Evolutionary conservation across 2,329 filamentous ascomycete species (phyloP).

Genomic region (Xylariaceae sp.): DNA sequence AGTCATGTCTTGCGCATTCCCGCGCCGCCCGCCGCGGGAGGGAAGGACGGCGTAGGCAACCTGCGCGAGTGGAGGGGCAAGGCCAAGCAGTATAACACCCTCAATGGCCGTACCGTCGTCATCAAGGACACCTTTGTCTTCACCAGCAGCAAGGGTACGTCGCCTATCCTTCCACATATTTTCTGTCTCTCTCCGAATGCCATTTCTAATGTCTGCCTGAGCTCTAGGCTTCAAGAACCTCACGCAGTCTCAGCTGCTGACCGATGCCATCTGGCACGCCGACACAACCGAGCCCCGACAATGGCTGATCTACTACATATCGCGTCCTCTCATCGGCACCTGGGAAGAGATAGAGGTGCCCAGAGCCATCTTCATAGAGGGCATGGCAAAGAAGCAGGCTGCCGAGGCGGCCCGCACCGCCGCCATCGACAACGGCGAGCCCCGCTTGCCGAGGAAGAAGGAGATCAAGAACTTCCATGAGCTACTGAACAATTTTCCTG

Average conservation of each 20-base stretch:
- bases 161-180: neutral
- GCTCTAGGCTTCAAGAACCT: conserved; percentile 79
- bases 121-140: conserved; percentile 92
- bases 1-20: conserved; percentile 94
- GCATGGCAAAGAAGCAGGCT: conserved; percentile 39
- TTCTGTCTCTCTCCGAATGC: conserved; percentile 20
- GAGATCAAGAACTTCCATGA: conserved; percentile 90
- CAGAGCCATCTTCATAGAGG: conserved; percentile 58
- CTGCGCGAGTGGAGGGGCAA: conserved; percentile 86
- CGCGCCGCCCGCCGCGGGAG: conserved; percentile 46
- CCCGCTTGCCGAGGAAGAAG: conserved; percentile 68
- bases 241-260: conserved; percentile 82
- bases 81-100: conserved; percentile 88
- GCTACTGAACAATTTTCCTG: conserved; percentile 84
- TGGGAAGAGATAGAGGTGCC: conserved; percentile 74
- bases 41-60: conserved; percentile 58
- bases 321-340: conserved; percentile 77
- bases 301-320: conserved; percentile 97
- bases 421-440: conserved; percentile 41
- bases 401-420: conserved; percentile 35
- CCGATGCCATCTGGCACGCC: conserved; percentile 83
- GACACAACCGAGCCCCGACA: conserved; percentile 85
- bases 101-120: conserved; percentile 90
- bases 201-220: conserved; percentile 8
- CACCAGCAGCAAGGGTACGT: conserved; percentile 91